Conservation (phyloP, 805 yeast species). For the Candida bentonensis region DNA sequence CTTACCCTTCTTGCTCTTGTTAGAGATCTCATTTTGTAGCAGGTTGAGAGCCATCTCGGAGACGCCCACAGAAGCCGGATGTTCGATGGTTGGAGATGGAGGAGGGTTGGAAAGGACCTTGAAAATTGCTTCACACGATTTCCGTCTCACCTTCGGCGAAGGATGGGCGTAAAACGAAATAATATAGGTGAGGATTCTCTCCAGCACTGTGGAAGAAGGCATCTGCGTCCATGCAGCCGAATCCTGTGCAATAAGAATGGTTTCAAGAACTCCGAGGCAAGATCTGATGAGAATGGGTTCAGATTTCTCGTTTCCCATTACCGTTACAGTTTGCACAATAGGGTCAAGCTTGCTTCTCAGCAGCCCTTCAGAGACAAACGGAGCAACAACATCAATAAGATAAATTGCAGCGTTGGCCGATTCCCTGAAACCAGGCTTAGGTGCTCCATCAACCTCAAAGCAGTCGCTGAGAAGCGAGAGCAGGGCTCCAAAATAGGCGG, state of each 20-base stretch:
- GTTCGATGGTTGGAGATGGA: constrained; percentile 69
- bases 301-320: constrained; percentile 50
- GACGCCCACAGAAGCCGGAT: constrained; percentile 58
- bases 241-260: constrained; percentile 68
- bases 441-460: constrained; percentile 30
- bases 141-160: constrained; percentile 89
- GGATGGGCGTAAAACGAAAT: constrained; percentile 63
- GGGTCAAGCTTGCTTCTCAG: constrained; percentile 64
- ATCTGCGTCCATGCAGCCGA: constrained; percentile 54
- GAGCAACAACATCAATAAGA: constrained; percentile 65
- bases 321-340: constrained; percentile 64
- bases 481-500: constrained; percentile 76
- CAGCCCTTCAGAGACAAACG: constrained; percentile 54
- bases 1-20: constrained; percentile 19
- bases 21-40: constrained; percentile 31
- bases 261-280: constrained; percentile 73
- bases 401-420: constrained; percentile 70
- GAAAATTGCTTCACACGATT: constrained; percentile 82
- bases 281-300: constrained; percentile 76
- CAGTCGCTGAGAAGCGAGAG: constrained; percentile 71
- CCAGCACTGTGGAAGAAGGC: constrained; percentile 14
- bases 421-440: constrained; percentile 40
- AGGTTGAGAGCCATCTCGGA: constrained; percentile 54
- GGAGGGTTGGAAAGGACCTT: constrained; percentile 48
- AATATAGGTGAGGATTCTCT: constrained; percentile 14